Percentiles rank a stretch among this genome's conserved stretches.
Evolutionary conservation across 2,329 filamentous ascomycete species (phyloP).

Genomic region (Pseudogymnoascus sp.): DNA sequence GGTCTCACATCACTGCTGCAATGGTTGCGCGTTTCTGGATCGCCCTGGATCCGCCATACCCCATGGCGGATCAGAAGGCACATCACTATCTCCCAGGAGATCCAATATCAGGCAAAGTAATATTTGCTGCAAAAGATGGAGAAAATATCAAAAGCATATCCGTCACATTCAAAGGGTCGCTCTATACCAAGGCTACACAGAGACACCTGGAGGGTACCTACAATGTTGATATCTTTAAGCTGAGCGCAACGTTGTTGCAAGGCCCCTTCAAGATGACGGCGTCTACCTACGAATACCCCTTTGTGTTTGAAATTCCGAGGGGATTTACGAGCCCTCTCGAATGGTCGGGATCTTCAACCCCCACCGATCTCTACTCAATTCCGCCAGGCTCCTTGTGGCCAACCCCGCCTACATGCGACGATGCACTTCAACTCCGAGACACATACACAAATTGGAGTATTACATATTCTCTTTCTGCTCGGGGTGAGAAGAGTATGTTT

Average conservation of each 20-base stretch:
- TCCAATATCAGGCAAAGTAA: constrained; percentile 5
- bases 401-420: neutral
- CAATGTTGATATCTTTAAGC: neutral
- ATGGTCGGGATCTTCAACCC: neutral
- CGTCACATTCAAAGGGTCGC: constrained; percentile 8
- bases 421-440: neutral
- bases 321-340: neutral
- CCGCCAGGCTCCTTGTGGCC: neutral
- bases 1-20: neutral
- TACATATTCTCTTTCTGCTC: neutral
- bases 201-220: neutral
- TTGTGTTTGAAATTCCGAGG: constrained; percentile 9
- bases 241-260: neutral
- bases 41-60: neutral
- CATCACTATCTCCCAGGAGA: constrained; percentile 9
- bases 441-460: neutral
- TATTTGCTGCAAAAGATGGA: constrained; percentile 2
- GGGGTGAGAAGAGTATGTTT: neutral
- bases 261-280: constrained; percentile 10
- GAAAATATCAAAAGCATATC: constrained; percentile 5
- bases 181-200: neutral
- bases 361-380: neutral
- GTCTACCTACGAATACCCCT: constrained; percentile 9
- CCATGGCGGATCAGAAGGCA: neutral
- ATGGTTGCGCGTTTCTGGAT: neutral